phyloP scores from a whole-genome alignment of 495 filamentous ascomycete species.

The Coniosporium apollinis region DNA sequence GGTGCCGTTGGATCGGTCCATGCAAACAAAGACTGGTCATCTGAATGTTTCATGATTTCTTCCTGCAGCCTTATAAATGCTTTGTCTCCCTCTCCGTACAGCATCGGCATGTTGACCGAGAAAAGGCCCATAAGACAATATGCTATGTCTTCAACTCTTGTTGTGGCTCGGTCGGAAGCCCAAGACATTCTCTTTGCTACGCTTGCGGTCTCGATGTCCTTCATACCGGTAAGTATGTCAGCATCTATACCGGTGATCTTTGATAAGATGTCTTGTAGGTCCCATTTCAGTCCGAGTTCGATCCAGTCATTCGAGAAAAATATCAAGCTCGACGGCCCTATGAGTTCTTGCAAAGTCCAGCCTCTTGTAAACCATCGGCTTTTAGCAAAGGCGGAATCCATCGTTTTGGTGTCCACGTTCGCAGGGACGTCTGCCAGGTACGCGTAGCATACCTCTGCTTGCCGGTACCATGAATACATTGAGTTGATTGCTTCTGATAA shows the following conservation, averaged over 20 bases:
- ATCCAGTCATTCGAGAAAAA: conserved; percentile 8
- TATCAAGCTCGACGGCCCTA: conserved; percentile 4
- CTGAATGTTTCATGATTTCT: conserved; percentile 15
- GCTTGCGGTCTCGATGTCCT: conserved; percentile 1
- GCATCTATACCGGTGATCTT: conserved; percentile 1
- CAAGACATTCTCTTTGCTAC: conserved; percentile 11
- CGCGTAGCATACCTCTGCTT: conserved; percentile 5
- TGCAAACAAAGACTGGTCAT: conserved; percentile 12
- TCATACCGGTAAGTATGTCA: neutral
- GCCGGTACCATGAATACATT: conserved; percentile 9
- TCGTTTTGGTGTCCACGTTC: neutral
- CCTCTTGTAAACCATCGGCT: conserved; percentile 11
- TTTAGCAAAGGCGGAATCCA: neutral
- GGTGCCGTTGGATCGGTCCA: conserved; percentile 3
- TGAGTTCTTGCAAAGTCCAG: conserved; percentile 13
- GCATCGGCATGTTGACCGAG: conserved; percentile 20
- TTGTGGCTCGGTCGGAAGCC: conserved; percentile 6
- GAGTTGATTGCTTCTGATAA: conserved; percentile 12
- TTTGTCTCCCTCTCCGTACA: conserved; percentile 24
- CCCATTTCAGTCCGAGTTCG: conserved; percentile 1
- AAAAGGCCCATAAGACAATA: conserved; percentile 23
- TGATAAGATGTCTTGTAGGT: neutral
- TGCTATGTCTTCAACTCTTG: conserved; percentile 18
- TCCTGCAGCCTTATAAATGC: conserved; percentile 19
- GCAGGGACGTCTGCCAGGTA: conserved; percentile 9